phyloP scores from a whole-genome alignment of 2,329 filamentous ascomycete species.

The Talaromyces sp. region DNA sequence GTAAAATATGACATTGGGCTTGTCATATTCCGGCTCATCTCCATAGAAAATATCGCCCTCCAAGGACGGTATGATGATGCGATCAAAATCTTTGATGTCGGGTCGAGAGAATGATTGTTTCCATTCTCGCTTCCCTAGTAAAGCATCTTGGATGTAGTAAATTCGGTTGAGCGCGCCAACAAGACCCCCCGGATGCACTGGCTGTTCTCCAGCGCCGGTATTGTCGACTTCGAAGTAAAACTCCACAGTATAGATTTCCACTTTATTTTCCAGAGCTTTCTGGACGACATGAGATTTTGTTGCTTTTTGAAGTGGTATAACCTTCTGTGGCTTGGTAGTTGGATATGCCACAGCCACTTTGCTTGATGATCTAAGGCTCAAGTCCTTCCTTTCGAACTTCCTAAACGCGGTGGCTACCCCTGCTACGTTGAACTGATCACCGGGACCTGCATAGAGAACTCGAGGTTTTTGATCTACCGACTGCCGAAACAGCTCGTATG shows the following conservation, averaged over 20 bases:
- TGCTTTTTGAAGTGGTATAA: neutral
- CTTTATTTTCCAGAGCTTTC: neutral
- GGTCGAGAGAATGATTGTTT: neutral
- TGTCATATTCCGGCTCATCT: neutral
- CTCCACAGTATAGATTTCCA: neutral
- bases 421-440: neutral
- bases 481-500: neutral
- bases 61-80: slow-evolving; percentile 5
- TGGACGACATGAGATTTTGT: neutral
- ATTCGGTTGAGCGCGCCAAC: slow-evolving; percentile 5
- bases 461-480: neutral
- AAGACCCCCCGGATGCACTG: neutral
- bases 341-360: neutral
- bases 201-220: neutral
- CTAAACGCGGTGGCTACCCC: neutral
- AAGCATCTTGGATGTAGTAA: neutral
- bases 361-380: neutral
- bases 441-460: neutral
- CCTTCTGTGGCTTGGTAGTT: neutral
- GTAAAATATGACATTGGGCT: slow-evolving; percentile 7
- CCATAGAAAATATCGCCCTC: neutral
- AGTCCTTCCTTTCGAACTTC: neutral
- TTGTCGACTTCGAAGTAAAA: neutral
- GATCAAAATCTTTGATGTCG: neutral
- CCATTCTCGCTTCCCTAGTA: neutral